phyloP scores from a whole-genome alignment of 345 rosid genomes.

The Psidium guajava region DNA sequence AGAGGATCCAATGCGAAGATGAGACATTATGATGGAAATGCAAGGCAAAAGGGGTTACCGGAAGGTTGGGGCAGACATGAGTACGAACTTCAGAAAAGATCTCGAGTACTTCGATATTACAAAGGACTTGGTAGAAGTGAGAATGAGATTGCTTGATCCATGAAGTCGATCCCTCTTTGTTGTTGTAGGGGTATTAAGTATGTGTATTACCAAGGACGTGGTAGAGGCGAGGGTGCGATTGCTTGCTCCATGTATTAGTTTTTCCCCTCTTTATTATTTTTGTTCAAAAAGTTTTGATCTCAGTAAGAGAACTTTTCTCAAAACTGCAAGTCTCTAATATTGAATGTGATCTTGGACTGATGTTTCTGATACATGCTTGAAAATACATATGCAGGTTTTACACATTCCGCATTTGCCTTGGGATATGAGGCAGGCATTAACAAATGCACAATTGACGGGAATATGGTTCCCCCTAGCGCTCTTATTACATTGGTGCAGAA shows the following conservation, averaged over 20 bases:
- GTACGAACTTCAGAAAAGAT: background rate
- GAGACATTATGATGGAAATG: background rate
- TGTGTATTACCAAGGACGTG: background rate
- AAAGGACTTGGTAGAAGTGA: background rate
- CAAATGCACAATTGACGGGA: conserved; percentile 82
- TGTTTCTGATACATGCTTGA: background rate
- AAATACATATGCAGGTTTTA: conserved; percentile 44
- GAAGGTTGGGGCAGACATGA: background rate
- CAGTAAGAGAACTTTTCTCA: background rate
- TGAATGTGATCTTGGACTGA: background rate
- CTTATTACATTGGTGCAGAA: conserved; percentile 83
- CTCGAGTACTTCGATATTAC: background rate
- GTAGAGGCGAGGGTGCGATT: background rate
- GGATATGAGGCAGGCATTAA: conserved; percentile 93
- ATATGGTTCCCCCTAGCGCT: conserved; percentile 92
- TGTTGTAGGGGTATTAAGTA: background rate
- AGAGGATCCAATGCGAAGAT: background rate
- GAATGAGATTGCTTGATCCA: background rate
- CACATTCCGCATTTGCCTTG: conserved; percentile 77
- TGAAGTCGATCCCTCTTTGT: background rate
- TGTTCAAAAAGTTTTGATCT: background rate
- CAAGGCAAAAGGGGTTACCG: background rate
- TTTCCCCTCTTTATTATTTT: background rate
- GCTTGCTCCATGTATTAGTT: background rate
- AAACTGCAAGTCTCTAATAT: background rate